phyloP scores from a whole-genome alignment of 2,329 filamentous ascomycete species.

The Monilinia vaccinii-corymbosi region DNA sequence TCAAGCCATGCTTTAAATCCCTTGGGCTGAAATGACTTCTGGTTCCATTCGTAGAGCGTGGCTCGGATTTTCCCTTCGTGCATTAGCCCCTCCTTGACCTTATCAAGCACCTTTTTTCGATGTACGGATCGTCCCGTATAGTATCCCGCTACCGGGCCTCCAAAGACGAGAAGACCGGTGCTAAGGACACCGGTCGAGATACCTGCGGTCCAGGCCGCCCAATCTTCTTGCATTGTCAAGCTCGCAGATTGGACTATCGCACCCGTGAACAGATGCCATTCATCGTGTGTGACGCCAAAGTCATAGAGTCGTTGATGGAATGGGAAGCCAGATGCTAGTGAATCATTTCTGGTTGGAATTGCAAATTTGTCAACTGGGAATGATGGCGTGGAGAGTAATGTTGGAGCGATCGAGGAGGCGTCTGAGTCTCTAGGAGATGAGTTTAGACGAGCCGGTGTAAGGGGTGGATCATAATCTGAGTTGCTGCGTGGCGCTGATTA shows the following conservation, averaged over 20 bases:
- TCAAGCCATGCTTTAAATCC: slow-evolving; percentile 24
- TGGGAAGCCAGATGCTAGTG: slow-evolving; percentile 23
- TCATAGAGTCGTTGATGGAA: slow-evolving; percentile 17
- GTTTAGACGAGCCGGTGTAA: neutral
- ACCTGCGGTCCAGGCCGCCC: slow-evolving; percentile 20
- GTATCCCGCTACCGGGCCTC: slow-evolving; percentile 19
- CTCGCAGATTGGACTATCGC: slow-evolving; percentile 20
- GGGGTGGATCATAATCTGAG: neutral
- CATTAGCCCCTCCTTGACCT: slow-evolving; percentile 17
- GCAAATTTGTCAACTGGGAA: slow-evolving; percentile 8
- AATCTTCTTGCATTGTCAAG: slow-evolving; percentile 18
- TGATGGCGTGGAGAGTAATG: neutral
- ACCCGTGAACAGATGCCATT: slow-evolving; percentile 22
- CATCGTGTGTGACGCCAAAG: slow-evolving; percentile 17
- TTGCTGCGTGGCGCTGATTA: neutral
- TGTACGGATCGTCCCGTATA: slow-evolving; percentile 20
- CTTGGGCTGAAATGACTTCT: slow-evolving; percentile 11
- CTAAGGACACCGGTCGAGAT: slow-evolving; percentile 19
- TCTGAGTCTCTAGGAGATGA: neutral
- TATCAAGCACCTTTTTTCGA: slow-evolving; percentile 17
- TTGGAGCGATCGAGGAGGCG: neutral
- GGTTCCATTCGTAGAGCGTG: slow-evolving; percentile 19
- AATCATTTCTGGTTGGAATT: slow-evolving; percentile 19
- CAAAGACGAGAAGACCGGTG: slow-evolving; percentile 15
- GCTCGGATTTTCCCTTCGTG: slow-evolving; percentile 17